These are phyloP conservation scores for Trichoderma sp. DNA, from an alignment of 2,329 filamentous ascomycete genomes.

Conservation along the genomic window DNA sequence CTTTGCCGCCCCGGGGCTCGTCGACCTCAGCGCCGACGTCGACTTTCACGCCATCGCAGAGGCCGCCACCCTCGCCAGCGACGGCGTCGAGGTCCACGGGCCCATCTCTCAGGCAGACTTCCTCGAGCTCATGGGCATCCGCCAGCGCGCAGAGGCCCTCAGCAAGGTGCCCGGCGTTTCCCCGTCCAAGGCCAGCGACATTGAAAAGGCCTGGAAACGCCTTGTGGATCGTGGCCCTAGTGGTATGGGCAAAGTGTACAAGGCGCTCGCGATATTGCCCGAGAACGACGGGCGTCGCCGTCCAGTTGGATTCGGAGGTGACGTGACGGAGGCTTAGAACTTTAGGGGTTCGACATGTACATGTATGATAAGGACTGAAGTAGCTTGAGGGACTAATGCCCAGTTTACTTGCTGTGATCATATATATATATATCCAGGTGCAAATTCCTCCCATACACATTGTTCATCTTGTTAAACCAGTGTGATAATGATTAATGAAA, in stretches of 20 bases:
- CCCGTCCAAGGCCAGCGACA: slow-evolving; percentile 52
- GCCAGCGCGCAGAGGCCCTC: slow-evolving; percentile 69
- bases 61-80: slow-evolving; percentile 69
- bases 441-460: neutral
- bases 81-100: slow-evolving; percentile 85
- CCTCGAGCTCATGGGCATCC: slow-evolving; percentile 76
- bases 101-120: slow-evolving; percentile 84
- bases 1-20: slow-evolving; percentile 73
- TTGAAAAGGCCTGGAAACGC: slow-evolving; percentile 74
- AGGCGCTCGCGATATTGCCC: slow-evolving; percentile 85
- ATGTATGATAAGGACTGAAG: neutral
- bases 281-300: slow-evolving; percentile 69
- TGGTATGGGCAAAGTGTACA: slow-evolving; percentile 95
- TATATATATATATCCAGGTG: neutral
- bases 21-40: slow-evolving; percentile 89
- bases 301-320: slow-evolving; percentile 90
- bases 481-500: neutral
- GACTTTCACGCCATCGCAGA: slow-evolving; percentile 89
- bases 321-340: slow-evolving; percentile 37
- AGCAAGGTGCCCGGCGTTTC: slow-evolving; percentile 43
- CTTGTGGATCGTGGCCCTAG: slow-evolving; percentile 77
- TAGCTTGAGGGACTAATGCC: neutral
- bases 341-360: neutral
- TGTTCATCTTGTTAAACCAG: neutral
- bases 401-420: neutral